These are phyloP conservation scores for Dipodascopsis uninucleata DNA, from an alignment of 805 yeast species.

Conservation along the genomic window DNA sequence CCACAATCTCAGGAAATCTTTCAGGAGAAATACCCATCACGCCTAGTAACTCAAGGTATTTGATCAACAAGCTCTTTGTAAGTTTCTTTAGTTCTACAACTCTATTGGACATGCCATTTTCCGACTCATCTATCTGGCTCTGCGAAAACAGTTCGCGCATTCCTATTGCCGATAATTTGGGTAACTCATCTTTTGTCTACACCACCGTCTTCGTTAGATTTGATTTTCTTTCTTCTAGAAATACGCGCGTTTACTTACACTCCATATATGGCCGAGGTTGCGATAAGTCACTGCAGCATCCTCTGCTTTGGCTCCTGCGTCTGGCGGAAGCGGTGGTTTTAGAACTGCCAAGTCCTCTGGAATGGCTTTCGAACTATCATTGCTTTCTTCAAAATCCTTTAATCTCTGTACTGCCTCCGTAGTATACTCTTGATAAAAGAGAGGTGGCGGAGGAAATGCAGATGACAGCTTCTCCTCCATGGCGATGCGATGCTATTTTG, in stretches of 20 bases:
- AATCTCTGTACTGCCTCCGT: conserved; percentile 56
- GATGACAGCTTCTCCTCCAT: conserved; percentile 43
- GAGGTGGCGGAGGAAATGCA: conserved; percentile 94
- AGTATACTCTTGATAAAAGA: conserved; percentile 42
- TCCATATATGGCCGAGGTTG: conserved; percentile 91
- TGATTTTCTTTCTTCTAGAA: too few species aligned
- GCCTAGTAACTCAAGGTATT: conserved; percentile 79
- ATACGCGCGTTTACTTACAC: conserved; percentile 31
- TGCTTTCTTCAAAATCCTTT: conserved; percentile 53
- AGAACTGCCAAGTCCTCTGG: conserved; percentile 28
- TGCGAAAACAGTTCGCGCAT: conserved; percentile 62
- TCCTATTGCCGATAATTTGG: conserved; percentile 72
- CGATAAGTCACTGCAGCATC: conserved; percentile 58
- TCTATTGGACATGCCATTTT: conserved; percentile 48
- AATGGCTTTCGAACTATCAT: conserved; percentile 9
- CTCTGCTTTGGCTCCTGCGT: conserved; percentile 30
- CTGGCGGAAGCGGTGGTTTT: conserved; percentile 38
- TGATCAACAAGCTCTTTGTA: conserved; percentile 70
- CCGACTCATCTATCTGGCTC: conserved; percentile 25
- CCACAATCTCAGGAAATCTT: conserved; percentile 59
- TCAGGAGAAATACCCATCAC: conserved; percentile 71
- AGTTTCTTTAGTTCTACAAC: conserved; percentile 75
- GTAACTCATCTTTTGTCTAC: conserved; percentile 58
- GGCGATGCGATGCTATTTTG: background rate
- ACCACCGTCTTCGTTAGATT: too few species aligned